Evolutionary conservation across 2,329 filamentous ascomycete genomes (phyloP).

Genomic region (Cercospora berteroae): DNA sequence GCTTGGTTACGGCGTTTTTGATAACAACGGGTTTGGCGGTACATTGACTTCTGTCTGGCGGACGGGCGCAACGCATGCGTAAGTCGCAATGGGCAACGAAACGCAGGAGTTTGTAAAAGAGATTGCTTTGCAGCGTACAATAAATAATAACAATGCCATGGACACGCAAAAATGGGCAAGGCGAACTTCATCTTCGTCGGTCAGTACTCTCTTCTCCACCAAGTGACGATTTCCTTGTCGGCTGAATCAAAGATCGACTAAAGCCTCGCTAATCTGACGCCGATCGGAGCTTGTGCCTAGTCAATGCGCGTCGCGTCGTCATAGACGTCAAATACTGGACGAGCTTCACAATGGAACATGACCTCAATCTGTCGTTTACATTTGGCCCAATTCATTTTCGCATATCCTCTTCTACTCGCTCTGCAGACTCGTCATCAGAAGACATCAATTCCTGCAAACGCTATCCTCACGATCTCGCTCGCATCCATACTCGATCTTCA

Average conservation of each 20-base stretch:
- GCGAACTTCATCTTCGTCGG: neutral
- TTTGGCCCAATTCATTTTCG: constrained; percentile 15
- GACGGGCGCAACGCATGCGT: constrained; percentile 1
- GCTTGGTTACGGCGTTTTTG: constrained; percentile 1
- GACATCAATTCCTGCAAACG: constrained; percentile 3
- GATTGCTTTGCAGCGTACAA: constrained; percentile 13
- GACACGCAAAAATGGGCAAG: neutral
- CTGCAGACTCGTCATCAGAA: neutral
- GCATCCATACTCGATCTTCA: neutral
- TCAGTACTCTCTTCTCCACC: neutral
- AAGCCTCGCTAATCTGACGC: constrained; percentile 6
- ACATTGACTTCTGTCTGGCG: neutral
- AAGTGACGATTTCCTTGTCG: neutral
- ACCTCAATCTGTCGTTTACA: constrained; percentile 17
- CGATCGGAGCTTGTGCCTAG: neutral
- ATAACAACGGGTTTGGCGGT: constrained; percentile 7
- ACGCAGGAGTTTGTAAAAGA: neutral
- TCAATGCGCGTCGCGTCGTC: constrained; percentile 16
- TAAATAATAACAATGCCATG: neutral
- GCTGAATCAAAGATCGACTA: constrained; percentile 10
- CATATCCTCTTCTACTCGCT: constrained; percentile 6
- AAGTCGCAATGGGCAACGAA: neutral
- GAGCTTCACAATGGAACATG: constrained; percentile 16
- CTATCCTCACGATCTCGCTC: neutral
- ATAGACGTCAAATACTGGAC: constrained; percentile 9